These are phyloP conservation scores for Grosmannia penicillata DNA, from an alignment of 2,329 filamentous ascomycete genomes.

Conservation along the genomic window DNA sequence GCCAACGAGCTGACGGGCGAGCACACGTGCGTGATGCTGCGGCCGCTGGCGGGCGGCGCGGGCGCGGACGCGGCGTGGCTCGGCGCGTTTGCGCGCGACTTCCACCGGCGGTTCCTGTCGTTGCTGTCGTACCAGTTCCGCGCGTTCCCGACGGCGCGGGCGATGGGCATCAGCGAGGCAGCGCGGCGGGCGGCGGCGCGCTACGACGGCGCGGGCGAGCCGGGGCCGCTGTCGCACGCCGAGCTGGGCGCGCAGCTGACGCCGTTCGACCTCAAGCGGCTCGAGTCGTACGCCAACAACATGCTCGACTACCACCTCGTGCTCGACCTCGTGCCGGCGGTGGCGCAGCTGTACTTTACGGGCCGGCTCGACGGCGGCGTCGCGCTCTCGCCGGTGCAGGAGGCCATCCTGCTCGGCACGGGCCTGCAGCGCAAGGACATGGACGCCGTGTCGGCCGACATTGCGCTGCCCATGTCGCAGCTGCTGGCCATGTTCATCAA, in stretches of 20 bases:
- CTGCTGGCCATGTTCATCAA: conserved; percentile 96
- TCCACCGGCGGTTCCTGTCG: conserved; percentile 83
- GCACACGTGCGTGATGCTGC: conserved; percentile 95
- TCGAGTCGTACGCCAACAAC: conserved; percentile 92
- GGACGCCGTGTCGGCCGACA: conserved; percentile 64
- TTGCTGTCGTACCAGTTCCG: conserved; percentile 90
- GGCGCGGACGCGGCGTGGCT: conserved; percentile 52
- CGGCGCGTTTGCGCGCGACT: conserved; percentile 79
- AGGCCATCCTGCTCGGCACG: conserved; percentile 74
- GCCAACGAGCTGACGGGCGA: conserved; percentile 93
- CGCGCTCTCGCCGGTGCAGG: conserved; percentile 67
- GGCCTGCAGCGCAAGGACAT: conserved; percentile 85
- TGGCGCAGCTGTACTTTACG: conserved; percentile 75
- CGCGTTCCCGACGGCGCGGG: conserved; percentile 60
- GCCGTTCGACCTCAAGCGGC: conserved; percentile 85
- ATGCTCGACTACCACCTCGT: conserved; percentile 97
- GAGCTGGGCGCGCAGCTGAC: conserved; percentile 69
- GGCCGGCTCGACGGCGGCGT: conserved; percentile 51
- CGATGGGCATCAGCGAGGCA: conserved; percentile 78
- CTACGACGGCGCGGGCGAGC: conserved; percentile 30
- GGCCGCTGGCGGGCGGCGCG: conserved; percentile 45
- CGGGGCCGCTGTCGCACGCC: conserved; percentile 46
- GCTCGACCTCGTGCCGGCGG: conserved; percentile 72
- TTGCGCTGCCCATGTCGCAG: conserved; percentile 60
- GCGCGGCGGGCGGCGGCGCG: conserved; percentile 23